phyloP scores from a whole-genome alignment of 352 stramenopile species.

The Globisporangium uncinulatum region DNA sequence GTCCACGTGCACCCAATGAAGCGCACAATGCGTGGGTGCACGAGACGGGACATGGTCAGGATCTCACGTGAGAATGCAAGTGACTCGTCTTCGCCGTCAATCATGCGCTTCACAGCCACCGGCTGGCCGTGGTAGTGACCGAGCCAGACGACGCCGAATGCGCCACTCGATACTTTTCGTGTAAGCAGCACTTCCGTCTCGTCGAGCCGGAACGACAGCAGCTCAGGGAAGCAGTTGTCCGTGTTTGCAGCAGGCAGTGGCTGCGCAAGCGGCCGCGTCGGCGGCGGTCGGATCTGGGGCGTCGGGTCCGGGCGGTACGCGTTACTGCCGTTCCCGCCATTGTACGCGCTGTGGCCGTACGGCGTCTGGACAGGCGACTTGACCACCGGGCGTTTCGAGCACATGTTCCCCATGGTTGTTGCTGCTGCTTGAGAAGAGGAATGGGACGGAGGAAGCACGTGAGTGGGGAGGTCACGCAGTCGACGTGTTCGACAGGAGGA shows the following conservation, averaged over 20 bases:
- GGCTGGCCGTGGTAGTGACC: conserved; percentile 84
- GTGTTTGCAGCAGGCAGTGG: conserved; percentile 21
- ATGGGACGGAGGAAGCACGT: background rate
- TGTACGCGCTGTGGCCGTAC: background rate
- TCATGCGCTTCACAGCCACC: conserved; percentile 85
- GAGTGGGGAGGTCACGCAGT: background rate
- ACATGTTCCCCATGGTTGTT: conserved; percentile 10
- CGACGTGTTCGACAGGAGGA: too few species aligned
- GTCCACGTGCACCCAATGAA: conserved; percentile 87
- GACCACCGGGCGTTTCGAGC: conserved; percentile 3
- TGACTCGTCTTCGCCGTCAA: conserved; percentile 71
- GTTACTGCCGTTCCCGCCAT: conserved; percentile 1
- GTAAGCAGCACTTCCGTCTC: conserved; percentile 79
- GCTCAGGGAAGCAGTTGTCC: conserved; percentile 66
- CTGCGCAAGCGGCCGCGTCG: background rate
- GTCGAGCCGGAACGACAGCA: conserved; percentile 69
- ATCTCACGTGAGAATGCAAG: conserved; percentile 79
- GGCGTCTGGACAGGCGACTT: conserved; percentile 13
- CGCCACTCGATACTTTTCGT: conserved; percentile 76
- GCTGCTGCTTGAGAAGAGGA: background rate
- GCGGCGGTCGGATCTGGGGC: conserved; percentile 2
- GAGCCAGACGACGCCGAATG: conserved; percentile 81
- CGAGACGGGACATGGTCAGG: conserved; percentile 75
- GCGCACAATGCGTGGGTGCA: conserved; percentile 78
- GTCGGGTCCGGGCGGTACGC: conserved; percentile 1